Base-by-base conservation (phyloP, 139 green algal species). In the Haematococcus lacustris region DNA sequence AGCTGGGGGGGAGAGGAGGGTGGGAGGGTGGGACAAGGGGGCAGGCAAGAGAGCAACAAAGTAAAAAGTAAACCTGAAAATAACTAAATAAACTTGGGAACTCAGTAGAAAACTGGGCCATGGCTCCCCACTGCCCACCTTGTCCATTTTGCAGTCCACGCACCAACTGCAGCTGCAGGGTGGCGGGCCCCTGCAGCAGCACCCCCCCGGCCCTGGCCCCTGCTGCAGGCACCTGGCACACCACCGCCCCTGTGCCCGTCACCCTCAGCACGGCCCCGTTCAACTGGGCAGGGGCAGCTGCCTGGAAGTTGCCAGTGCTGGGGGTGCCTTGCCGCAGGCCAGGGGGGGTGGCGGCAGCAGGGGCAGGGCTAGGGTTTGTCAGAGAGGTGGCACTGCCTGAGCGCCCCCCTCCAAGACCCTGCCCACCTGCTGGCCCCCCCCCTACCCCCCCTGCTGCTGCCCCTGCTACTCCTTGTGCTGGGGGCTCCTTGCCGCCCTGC, bases 91-190 rank as follows among this genome's bases (percentile, higher is more conserved):
- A 64, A 30, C 21, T 64, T 30, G 57, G 5, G 4, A 30, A 64
- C n/a, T 5, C n/a, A 25, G 23, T 35, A 37, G 57, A 9, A 17
- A 64, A 17, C 26, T 35, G 57, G 5, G 13, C 5, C 57, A 37
- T 57, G 47, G 57, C 57, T 35, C 26, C 26, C 17, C 21, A 35
- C 21, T 30, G 5, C 5, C 57, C 9, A 64, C 78, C 78, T 6
- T 75, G 78, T 34, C 75, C 70, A 59, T 92, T 92, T 68, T 66
- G 74, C 62, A 92, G 75, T n/a, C 85, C 85, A 21, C 85, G 80
- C 66, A 89, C 87, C 1, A 89, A 73, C 68, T 71, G 53, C 59
- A 87, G 78, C 3, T 32, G 60, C 7, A 34, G 73, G 6, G 75
- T 41, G 28, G 47, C 51, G 30, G 9, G 37, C 33, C 76, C 30